A percentile compares a stretch with the other conserved stretches of the same genome.
Evolutionary conservation across 2,329 filamentous ascomycete genomes (phyloP).

Genomic region (Aureobasidium sp.): DNA sequence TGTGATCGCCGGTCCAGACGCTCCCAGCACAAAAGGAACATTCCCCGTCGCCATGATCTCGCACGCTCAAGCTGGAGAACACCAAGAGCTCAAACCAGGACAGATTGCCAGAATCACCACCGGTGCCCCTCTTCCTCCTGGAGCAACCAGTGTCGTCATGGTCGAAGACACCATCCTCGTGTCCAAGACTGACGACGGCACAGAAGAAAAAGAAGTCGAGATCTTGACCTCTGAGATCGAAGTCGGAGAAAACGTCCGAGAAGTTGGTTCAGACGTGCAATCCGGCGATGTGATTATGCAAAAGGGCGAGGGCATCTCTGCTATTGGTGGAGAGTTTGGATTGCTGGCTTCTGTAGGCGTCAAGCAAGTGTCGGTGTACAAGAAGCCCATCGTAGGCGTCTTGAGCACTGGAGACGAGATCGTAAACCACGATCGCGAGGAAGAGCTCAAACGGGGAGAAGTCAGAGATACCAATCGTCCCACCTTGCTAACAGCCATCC

Average conservation of each 20-base stretch:
- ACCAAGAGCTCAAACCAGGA: constrained; percentile 58
- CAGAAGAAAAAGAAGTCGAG: constrained; percentile 81
- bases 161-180: constrained; percentile 85
- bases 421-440: constrained; percentile 61
- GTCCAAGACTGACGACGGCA: constrained; percentile 67
- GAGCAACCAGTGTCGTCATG: constrained; percentile 90
- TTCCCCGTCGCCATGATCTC: constrained; percentile 85
- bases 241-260: constrained; percentile 79
- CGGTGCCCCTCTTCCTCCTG: constrained; percentile 80
- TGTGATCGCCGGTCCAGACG: constrained; percentile 55
- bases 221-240: constrained; percentile 72
- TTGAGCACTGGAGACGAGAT: constrained; percentile 95
- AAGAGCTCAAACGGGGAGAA: constrained; percentile 65
- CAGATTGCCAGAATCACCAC: constrained; percentile 89
- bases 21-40: constrained; percentile 60
- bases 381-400: constrained; percentile 72
- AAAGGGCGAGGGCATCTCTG: constrained; percentile 75
- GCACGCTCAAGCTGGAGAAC: constrained; percentile 69
- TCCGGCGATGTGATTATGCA: constrained; percentile 62
- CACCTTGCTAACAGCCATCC: constrained; percentile 71
- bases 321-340: constrained; percentile 84
- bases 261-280: constrained; percentile 81
- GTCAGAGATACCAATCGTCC: constrained; percentile 92
- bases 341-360: constrained; percentile 80
- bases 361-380: constrained; percentile 62